A percentile compares a stretch with the other conserved stretches of the same genome.
These are phyloP conservation scores for Ophiosphaerella herpotricha DNA, from an alignment of 2,329 filamentous ascomycete genomes.

Conservation along the genomic window DNA sequence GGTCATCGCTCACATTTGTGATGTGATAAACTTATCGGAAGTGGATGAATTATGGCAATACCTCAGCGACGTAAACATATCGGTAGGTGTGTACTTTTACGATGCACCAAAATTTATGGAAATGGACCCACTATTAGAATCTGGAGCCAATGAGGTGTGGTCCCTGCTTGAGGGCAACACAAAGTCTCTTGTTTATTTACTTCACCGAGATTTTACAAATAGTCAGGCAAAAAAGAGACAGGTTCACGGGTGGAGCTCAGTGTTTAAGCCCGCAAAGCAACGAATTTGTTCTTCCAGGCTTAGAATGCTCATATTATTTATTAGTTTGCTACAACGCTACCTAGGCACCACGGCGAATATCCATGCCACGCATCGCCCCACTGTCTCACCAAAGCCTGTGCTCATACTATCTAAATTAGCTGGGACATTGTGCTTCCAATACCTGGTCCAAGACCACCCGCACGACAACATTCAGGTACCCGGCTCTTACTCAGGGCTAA, in stretches of 20 bases:
- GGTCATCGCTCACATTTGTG: not conserved
- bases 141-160: slow-evolving; percentile 9
- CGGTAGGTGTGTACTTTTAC: slow-evolving; percentile 11
- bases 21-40: not conserved
- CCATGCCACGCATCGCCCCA: slow-evolving; percentile 2
- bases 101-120: slow-evolving; percentile 10
- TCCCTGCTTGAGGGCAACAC: slow-evolving; percentile 10
- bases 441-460: slow-evolving; percentile 2
- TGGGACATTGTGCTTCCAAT: slow-evolving; percentile 7
- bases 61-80: not conserved
- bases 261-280: too few relatives aligned
- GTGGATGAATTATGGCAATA: slow-evolving; percentile 8
- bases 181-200: slow-evolving; percentile 6
- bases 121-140: not conserved
- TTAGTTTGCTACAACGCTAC: slow-evolving; percentile 11
- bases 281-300: too few relatives aligned
- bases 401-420: slow-evolving; percentile 8
- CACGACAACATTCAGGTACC: slow-evolving; percentile 10
- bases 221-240: slow-evolving; percentile 4
- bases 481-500: slow-evolving; percentile 8
- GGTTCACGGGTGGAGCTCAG: not conserved
- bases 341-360: slow-evolving; percentile 8
- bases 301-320: not conserved
- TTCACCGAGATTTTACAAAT: slow-evolving; percentile 6
- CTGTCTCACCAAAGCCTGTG: not conserved